Conservation (phyloP, 495 filamentous ascomycete genomes). For the Annulohypoxylon maeteangense region DNA sequence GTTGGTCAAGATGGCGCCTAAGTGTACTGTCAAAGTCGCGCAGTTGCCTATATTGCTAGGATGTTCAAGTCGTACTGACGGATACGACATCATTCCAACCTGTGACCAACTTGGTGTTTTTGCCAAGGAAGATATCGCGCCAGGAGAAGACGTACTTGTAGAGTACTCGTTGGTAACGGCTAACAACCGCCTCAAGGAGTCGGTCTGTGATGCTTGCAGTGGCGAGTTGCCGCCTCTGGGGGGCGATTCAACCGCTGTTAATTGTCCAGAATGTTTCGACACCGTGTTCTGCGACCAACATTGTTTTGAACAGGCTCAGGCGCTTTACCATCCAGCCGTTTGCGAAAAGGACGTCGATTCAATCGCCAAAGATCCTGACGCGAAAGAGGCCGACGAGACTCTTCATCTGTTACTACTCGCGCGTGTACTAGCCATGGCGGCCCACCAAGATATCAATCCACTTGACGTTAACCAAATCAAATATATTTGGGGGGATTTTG, state of each 20-base stretch:
- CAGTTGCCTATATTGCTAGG: constrained; percentile 74
- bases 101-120: constrained; percentile 87
- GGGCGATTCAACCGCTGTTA: constrained; percentile 57
- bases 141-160: constrained; percentile 78
- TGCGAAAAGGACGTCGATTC: constrained; percentile 86
- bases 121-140: constrained; percentile 80
- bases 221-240: constrained; percentile 73
- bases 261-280: constrained; percentile 80
- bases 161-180: constrained; percentile 86
- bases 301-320: constrained; percentile 77
- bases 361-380: constrained; percentile 80
- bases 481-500: constrained; percentile 91
- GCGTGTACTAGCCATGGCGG: constrained; percentile 85
- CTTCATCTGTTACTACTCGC: constrained; percentile 83
- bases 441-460: constrained; percentile 83
- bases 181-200: constrained; percentile 81
- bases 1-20: constrained; percentile 72
- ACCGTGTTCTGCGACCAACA: constrained; percentile 84
- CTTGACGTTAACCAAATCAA: constrained; percentile 85
- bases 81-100: constrained; percentile 60
- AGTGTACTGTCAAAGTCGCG: constrained; percentile 75
- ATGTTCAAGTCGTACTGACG: constrained; percentile 54
- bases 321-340: constrained; percentile 83
- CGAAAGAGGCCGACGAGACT: constrained; percentile 75
- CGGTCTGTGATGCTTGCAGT: constrained; percentile 86